These are phyloP conservation scores for Kodamaea anthophila DNA, from an alignment of 1,139 yeast species.

Conservation along the genomic window DNA sequence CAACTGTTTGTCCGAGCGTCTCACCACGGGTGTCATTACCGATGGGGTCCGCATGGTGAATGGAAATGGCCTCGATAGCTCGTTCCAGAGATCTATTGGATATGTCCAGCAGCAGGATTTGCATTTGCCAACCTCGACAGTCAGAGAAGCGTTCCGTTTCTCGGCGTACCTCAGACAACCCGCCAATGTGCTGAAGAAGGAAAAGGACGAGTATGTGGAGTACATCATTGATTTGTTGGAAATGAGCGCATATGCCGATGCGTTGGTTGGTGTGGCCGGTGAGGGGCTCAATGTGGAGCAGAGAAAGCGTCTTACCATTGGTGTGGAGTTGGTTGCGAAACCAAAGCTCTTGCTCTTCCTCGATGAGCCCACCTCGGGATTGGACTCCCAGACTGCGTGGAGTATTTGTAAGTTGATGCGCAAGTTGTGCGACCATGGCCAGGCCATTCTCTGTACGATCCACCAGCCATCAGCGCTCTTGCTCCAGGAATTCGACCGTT, in stretches of 20 bases:
- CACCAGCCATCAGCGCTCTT: constrained; percentile 80
- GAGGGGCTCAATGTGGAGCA: constrained; percentile 77
- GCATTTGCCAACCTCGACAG: constrained; percentile 69
- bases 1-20: constrained; percentile 73
- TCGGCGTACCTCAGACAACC: constrained; percentile 76
- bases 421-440: constrained; percentile 71
- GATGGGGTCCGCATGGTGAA: constrained; percentile 68
- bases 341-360: constrained; percentile 75
- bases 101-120: constrained; percentile 82
- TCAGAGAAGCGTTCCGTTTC: constrained; percentile 69
- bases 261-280: constrained; percentile 80
- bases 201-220: constrained; percentile 67
- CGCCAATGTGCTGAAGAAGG: constrained; percentile 41
- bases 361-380: constrained; percentile 92
- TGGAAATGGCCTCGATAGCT: constrained; percentile 59
- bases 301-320: constrained; percentile 77
- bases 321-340: constrained; percentile 84
- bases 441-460: constrained; percentile 76
- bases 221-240: constrained; percentile 63
- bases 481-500: constrained; percentile 71
- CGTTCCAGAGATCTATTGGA: constrained; percentile 79
- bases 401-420: constrained; percentile 71
- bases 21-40: constrained; percentile 71
- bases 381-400: constrained; percentile 92
- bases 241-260: constrained; percentile 71